Base-by-base conservation (phyloP, 306 rosid genomes). In the Vigna trinervia region DNA sequence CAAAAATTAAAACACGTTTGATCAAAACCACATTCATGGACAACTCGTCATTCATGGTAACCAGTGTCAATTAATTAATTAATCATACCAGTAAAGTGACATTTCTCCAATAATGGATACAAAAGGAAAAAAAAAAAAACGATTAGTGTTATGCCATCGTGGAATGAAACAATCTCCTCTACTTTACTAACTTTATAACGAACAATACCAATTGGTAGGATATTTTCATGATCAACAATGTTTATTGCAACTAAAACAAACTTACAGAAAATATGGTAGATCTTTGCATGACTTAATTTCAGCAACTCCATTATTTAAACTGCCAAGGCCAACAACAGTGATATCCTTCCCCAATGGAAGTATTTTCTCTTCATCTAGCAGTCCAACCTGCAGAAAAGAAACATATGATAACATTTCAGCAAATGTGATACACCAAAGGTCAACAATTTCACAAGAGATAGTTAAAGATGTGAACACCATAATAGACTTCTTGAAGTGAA, bases 241-340 rank as follows among this genome's bases (percentile, higher is more conserved):
- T 69, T 74, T 57, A 74, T 46, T 65, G 36, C 46, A 46, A 60
- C 41, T 56, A 68, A 73, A 75, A 74, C 97, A 73, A 75, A 74
- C 97, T 89, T 68, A 96, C 99, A 96, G 80, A 81, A 91, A 96
- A 84, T 85, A 89, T 9, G 99, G 99, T 74, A 96, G 82, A 78
- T 92, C 89, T 60, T 84, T 75, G 96, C 96, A 89, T 6, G 93
- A 88, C 82, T 89, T 92, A 74, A 96, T 91, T 86, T 88, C 98
- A 23, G 82, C 85, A 76, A 85, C 66, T 81, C 91, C 98, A 74
- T 86, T 79, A 74, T 65, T 84, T 30, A 87, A 75, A 84, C 84
- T 81, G 90, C 87, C 89, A 43, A 81, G 53, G 78, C 99, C 99
- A 64, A 95, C 96, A 71, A 92, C 97, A 82, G 81, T 89, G 45